phyloP scores from a whole-genome alignment of 164 flowering plant genomes.

The Stephania yunnanensis region DNA sequence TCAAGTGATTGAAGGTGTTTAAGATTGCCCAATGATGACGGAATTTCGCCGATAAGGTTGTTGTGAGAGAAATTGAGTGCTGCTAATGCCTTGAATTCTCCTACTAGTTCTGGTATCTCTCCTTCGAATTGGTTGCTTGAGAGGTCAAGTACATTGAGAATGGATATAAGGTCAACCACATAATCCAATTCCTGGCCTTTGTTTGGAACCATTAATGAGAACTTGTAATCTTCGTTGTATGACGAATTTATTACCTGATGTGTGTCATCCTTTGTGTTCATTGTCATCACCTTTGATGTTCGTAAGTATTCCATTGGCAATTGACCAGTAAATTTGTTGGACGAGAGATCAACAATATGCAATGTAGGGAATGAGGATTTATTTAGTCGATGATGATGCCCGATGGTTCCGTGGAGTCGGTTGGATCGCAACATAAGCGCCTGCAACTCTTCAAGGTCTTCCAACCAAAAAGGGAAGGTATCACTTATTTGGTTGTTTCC shows the following conservation, averaged over 20 bases:
- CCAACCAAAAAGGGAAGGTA: slow-evolving; percentile 44
- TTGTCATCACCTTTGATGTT: slow-evolving; percentile 28
- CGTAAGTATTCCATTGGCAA: slow-evolving; percentile 3
- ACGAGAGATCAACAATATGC: slow-evolving; percentile 19
- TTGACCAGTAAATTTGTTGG: slow-evolving; percentile 11
- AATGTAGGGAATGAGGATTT: neutral
- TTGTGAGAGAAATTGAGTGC: slow-evolving; percentile 40
- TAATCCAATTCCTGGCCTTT: slow-evolving; percentile 39
- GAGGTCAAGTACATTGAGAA: slow-evolving; percentile 32
- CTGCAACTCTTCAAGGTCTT: slow-evolving; percentile 25
- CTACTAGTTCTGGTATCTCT: slow-evolving; percentile 35
- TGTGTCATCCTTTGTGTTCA: neutral
- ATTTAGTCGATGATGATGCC: neutral
- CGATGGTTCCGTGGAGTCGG: slow-evolving; percentile 33
- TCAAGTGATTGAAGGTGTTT: slow-evolving; percentile 7
- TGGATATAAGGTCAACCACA: neutral
- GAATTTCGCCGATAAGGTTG: slow-evolving; percentile 8
- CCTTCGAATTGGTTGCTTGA: slow-evolving; percentile 49
- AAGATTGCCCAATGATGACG: slow-evolving; percentile 2
- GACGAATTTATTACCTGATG: neutral
- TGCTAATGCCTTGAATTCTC: slow-evolving; percentile 30
- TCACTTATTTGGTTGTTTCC: slow-evolving; percentile 47
- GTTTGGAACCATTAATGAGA: slow-evolving; percentile 29
- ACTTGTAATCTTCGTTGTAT: slow-evolving; percentile 24
- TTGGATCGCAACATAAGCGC: slow-evolving; percentile 56